Base-by-base conservation (phyloP, 495 filamentous ascomycete genomes). In the Margaritispora aquatica region DNA sequence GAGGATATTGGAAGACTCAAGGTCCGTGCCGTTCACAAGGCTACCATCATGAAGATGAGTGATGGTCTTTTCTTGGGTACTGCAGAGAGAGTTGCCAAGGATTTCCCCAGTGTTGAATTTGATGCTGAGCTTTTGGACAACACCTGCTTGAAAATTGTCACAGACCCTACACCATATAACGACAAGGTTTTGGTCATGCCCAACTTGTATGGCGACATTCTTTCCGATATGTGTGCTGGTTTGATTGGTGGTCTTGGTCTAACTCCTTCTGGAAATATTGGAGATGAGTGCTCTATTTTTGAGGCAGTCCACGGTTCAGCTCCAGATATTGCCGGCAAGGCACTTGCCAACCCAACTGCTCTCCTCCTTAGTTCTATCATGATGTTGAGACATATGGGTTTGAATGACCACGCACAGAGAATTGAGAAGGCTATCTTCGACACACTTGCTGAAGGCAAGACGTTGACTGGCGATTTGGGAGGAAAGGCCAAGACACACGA, bases 41-140 rank as follows among this genome's bases (percentile, higher is more conserved):
- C 93, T 69, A 98, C 95, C 68, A 98, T 97, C 80, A 97, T 97
- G 94, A 98, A 98, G 86, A 97, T 97, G 95, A 88, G 83, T 74
- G 94, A 98, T 75, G 94, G 94, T 76, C 88, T 98, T 51, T 98
- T 98, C 87, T 80, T 97, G 59, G 87, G 82, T 74, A 87, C 84
- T 54, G 95, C 91, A 66, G 77, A 85, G 29, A 80, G 91, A 24
- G 79, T 98, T 69, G 77, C 89, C 72, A 92, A 96, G 84, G 91
- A 97, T 65, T 97, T 89, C 84, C 92, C 95, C 60, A 79, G 87
- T 53, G 84, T 97, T 66, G 86, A 96, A 72, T 97, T 97, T 75
- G 92, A 97, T 67, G 88, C 89, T 64, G 95, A 97, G 80, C 80
- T 98, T 61, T 85, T 98, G 63, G 94, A 98, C 83, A 98, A 98